A percentile compares a stretch with the other conserved stretches of the same genome.
phyloP scores from a whole-genome alignment of 1,139 yeast species.

The Kodamaea arcana region DNA sequence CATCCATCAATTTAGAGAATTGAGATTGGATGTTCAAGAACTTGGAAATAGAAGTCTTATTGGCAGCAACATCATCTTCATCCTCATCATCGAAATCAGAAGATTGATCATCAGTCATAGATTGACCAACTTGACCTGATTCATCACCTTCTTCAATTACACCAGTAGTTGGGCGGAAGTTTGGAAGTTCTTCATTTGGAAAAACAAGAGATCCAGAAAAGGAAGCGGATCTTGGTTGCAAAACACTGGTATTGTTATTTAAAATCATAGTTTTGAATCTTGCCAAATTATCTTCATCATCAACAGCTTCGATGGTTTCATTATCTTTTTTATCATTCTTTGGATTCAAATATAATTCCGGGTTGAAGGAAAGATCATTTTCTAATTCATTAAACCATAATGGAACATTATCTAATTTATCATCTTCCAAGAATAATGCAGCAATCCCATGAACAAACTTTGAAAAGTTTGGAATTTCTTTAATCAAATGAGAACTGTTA shows the following conservation, averaged over 20 bases:
- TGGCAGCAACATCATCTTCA: constrained; percentile 36
- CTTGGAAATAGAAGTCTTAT: constrained; percentile 17
- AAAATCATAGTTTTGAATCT: constrained; percentile 42
- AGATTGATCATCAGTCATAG: constrained; percentile 24
- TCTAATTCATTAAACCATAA: constrained; percentile 95
- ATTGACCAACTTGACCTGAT: constrained; percentile 2
- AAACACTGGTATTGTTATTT: constrained; percentile 26
- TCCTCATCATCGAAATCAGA: constrained; percentile 42
- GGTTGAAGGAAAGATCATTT: constrained; percentile 23
- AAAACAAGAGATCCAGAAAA: constrained; percentile 37
- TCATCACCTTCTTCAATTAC: constrained; percentile 13
- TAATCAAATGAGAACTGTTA: constrained; percentile 69
- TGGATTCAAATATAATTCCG: constrained; percentile 14
- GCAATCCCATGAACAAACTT: constrained; percentile 91
- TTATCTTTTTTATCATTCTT: constrained; percentile 55
- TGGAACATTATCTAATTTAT: constrained; percentile 83
- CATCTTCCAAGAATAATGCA: constrained; percentile 81
- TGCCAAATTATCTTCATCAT: constrained; percentile 45
- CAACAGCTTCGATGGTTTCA: constrained; percentile 61
- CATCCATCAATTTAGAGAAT: constrained; percentile 45
- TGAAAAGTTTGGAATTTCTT: constrained; percentile 87
- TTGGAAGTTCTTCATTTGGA: constrained; percentile 4
- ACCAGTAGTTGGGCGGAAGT: constrained; percentile 9
- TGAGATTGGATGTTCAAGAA: constrained; percentile 27
- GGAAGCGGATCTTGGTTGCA: constrained; percentile 38